These are phyloP conservation scores for Wickerhamomyces kurtzmanii DNA, from an alignment of 805 yeast species.

Conservation along the genomic window DNA sequence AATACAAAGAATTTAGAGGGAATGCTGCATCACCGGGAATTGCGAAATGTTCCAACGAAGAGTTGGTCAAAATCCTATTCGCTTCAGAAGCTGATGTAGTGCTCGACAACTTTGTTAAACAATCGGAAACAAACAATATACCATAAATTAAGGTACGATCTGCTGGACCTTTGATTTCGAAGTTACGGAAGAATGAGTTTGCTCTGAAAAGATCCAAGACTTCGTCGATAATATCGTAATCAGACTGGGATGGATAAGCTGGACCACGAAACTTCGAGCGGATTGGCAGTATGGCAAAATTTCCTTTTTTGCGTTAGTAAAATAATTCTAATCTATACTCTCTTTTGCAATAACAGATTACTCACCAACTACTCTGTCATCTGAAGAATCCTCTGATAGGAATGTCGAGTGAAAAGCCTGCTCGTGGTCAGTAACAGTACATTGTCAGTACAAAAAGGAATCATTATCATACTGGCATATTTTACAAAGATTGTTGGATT, in stretches of 20 bases:
- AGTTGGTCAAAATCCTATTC: slow-evolving; percentile 60
- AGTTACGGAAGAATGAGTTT: slow-evolving; percentile 92
- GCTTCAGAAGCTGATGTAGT: slow-evolving; percentile 49
- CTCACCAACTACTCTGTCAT: slow-evolving; percentile 52
- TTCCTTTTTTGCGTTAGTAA: slow-evolving; percentile 25
- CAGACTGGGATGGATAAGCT: slow-evolving; percentile 64
- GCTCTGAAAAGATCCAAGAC: slow-evolving; percentile 87
- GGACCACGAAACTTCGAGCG: slow-evolving; percentile 87
- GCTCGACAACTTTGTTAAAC: slow-evolving; percentile 53
- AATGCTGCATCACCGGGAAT: slow-evolving; percentile 95
- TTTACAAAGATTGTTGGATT: background rate
- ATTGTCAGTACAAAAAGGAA: background rate
- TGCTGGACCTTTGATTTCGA: slow-evolving; percentile 92
- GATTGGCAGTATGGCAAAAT: slow-evolving; percentile 77
- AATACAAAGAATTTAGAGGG: slow-evolving; percentile 74
- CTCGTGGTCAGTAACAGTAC: slow-evolving; percentile 1
- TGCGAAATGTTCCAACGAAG: slow-evolving; percentile 79
- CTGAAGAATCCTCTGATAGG: slow-evolving; percentile 46
- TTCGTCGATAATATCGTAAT: slow-evolving; percentile 90
- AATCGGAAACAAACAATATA: slow-evolving; percentile 78
- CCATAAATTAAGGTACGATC: slow-evolving; percentile 93
- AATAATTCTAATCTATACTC: no score
- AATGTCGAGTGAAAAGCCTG: slow-evolving; percentile 77
- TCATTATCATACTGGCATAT: slow-evolving; percentile 8
- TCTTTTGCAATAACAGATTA: no score